Evolutionary conservation across 2,329 filamentous ascomycete species (phyloP).

Genomic region (Aphanocladium album): DNA sequence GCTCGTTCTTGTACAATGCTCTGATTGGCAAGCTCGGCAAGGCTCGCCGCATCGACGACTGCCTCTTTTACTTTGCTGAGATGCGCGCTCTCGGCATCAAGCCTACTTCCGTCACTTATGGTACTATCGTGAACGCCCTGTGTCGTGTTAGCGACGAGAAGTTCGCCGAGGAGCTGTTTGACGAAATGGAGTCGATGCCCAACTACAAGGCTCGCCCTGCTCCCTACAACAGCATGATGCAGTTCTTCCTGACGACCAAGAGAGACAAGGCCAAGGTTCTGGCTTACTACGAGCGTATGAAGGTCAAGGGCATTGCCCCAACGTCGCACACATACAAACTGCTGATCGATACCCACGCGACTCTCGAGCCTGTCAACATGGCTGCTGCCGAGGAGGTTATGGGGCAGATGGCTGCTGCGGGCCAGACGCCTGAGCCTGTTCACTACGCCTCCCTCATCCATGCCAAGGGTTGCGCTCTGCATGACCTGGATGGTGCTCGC

Average conservation of each 20-base stretch:
- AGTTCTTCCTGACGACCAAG: conserved; percentile 98
- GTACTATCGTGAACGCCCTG: conserved; percentile 94
- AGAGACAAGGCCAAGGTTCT: conserved; percentile 92
- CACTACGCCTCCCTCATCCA: conserved; percentile 96
- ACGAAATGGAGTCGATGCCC: conserved; percentile 97
- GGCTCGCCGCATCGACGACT: conserved; percentile 95
- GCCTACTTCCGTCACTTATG: conserved; percentile 95
- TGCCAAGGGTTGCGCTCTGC: conserved; percentile 87
- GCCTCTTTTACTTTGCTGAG: conserved; percentile 94
- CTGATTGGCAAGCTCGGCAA: conserved; percentile 98
- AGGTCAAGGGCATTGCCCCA: conserved; percentile 75
- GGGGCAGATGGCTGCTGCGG: conserved; percentile 67
- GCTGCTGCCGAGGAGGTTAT: conserved; percentile 78
- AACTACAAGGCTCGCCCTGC: conserved; percentile 98
- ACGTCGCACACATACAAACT: conserved; percentile 98
- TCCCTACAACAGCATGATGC: conserved; percentile 99
- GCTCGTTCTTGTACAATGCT: conserved; percentile 96
- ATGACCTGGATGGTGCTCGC: conserved; percentile 81
- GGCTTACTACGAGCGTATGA: conserved; percentile 93
- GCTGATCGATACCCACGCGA: conserved; percentile 90
- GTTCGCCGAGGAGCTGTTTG: conserved; percentile 94
- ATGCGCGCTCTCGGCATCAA: conserved; percentile 92
- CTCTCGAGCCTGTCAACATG: conserved; percentile 88
- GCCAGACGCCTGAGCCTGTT: conserved; percentile 78
- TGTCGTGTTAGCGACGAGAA: conserved; percentile 97